A percentile compares a stretch with the other conserved stretches of the same genome.
phyloP scores from a whole-genome alignment of 306 rosid genomes.

The Leucaena leucocephala region DNA sequence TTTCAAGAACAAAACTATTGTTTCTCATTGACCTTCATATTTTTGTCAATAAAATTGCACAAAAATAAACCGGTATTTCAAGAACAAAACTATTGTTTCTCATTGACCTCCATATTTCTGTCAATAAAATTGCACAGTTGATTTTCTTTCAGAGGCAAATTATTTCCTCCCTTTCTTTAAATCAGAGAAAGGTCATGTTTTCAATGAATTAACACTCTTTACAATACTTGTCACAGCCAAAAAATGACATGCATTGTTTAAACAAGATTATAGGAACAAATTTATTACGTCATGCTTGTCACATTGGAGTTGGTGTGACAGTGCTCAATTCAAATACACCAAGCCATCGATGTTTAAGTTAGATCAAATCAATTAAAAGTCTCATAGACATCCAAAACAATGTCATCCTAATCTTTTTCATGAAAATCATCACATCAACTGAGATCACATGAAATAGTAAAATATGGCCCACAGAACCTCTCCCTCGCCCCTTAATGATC shows the following conservation, averaged over 20 bases:
- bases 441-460: slow-evolving; percentile 9
- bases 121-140: background rate
- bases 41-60: background rate
- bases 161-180: background rate
- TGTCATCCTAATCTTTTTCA: slow-evolving; percentile 1
- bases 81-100: background rate
- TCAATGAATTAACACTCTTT: slow-evolving; percentile 6
- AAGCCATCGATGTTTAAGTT: background rate
- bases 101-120: background rate
- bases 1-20: background rate
- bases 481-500: slow-evolving; percentile 25
- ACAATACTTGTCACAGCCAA: background rate
- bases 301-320: background rate
- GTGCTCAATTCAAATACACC: slow-evolving; percentile 23
- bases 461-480: slow-evolving; percentile 26
- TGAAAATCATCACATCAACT: slow-evolving; percentile 5
- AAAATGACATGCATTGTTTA: background rate
- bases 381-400: slow-evolving; percentile 6
- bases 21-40: background rate
- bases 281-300: background rate
- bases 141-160: slow-evolving; percentile 13
- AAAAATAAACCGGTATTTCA: background rate
- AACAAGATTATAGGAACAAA: background rate
- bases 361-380: slow-evolving; percentile 18
- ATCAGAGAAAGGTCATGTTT: slow-evolving; percentile 15